Percentiles rank a stretch among this genome's conserved stretches.
Conservation (phyloP, 495 filamentous ascomycete genomes). For the Thermochaetoides thermophila region DNA sequence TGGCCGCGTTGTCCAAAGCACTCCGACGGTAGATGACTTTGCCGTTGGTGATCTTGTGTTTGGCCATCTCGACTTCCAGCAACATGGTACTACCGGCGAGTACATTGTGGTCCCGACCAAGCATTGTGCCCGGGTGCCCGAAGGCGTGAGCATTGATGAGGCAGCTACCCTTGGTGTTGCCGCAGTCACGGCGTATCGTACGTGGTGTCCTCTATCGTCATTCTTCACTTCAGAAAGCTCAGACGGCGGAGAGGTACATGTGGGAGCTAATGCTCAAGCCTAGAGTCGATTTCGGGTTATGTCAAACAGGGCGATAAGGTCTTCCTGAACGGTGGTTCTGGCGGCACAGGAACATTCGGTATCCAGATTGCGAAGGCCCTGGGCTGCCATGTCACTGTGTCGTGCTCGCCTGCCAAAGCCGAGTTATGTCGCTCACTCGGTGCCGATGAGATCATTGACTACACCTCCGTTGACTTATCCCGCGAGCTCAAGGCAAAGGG, state of each 20-base stretch:
- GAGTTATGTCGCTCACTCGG: constrained; percentile 43
- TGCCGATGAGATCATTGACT: constrained; percentile 57
- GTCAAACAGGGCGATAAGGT: constrained; percentile 40
- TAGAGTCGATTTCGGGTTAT: constrained; percentile 37
- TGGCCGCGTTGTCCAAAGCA: constrained; percentile 38
- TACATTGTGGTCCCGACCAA: constrained; percentile 26
- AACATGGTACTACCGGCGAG: constrained; percentile 40
- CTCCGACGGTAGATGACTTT: constrained; percentile 21
- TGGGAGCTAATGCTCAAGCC: neutral
- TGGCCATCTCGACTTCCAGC: constrained; percentile 28
- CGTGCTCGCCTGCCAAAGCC: constrained; percentile 44
- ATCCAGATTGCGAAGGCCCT: constrained; percentile 53
- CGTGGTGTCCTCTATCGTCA: neutral
- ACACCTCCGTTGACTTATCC: constrained; percentile 39
- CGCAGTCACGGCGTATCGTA: constrained; percentile 41
- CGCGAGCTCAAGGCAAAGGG: constrained; percentile 33
- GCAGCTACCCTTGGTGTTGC: constrained; percentile 41
- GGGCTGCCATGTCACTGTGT: constrained; percentile 47
- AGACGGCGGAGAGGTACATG: neutral
- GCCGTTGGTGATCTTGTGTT: constrained; percentile 41
- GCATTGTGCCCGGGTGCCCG: constrained; percentile 28
- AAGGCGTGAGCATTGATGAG: constrained; percentile 33
- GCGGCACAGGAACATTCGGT: constrained; percentile 44
- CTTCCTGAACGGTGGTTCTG: constrained; percentile 55
- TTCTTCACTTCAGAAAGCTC: neutral